These are phyloP conservation scores for Taphrina betulina DNA, from an alignment of 1,139 yeast genomes.

Conservation along the genomic window DNA sequence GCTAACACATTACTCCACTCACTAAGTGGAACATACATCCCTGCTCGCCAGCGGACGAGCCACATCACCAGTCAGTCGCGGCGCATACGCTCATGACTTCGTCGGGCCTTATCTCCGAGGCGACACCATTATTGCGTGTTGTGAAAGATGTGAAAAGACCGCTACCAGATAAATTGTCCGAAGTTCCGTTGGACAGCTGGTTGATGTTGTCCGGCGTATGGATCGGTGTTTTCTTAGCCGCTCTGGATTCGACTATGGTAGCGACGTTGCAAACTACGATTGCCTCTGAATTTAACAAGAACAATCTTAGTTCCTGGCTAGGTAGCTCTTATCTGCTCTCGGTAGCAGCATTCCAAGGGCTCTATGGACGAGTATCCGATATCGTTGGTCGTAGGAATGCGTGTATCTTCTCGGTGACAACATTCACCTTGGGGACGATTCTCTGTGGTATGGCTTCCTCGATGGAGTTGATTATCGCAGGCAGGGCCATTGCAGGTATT, in stretches of 20 bases:
- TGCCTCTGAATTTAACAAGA: constrained; percentile 35
- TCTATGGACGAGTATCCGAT: constrained; percentile 57
- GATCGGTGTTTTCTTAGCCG: constrained; percentile 39
- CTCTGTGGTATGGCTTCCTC: constrained; percentile 49
- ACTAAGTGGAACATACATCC: no score
- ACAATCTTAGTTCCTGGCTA: constrained; percentile 36
- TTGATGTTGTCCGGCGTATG: constrained; percentile 24
- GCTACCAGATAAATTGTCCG: constrained; percentile 14
- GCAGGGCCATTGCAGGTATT: constrained; percentile 54
- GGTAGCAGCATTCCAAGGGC: constrained; percentile 39
- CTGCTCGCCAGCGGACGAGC: no score
- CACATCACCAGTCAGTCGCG: no score
- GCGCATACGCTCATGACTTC: no score
- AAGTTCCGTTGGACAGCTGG: constrained; percentile 23
- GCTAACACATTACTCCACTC: no score
- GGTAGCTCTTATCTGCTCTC: constrained; percentile 38
- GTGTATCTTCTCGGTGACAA: constrained; percentile 49
- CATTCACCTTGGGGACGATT: constrained; percentile 51
- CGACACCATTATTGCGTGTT: constrained; percentile 3
- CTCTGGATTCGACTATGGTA: constrained; percentile 35
- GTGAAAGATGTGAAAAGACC: no score
- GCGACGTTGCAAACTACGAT: constrained; percentile 37
- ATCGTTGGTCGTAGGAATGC: constrained; percentile 54
- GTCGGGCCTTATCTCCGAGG: no score
- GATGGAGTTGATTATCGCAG: constrained; percentile 49